Conservation (phyloP, 2,329 filamentous ascomycete genomes). For the Aspergillus quadricinctus region DNA sequence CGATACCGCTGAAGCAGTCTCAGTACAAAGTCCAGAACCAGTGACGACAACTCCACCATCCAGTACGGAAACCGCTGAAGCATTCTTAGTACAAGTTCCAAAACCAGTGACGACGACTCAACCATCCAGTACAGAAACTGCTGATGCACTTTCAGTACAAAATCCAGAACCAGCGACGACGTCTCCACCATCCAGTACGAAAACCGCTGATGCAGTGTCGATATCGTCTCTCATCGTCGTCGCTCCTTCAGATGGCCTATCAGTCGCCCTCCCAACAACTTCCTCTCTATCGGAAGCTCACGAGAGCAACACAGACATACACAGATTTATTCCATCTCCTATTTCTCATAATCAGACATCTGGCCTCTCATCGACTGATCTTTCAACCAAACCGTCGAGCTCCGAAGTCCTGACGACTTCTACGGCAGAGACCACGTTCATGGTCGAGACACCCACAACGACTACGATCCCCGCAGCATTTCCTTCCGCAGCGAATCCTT, state of each 20-base stretch:
- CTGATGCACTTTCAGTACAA: not conserved
- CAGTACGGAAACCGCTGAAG: too few species aligned
- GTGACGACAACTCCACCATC: conserved; percentile 2
- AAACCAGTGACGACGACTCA: conserved; percentile 4
- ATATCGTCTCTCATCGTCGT: not conserved
- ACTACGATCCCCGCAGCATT: not conserved
- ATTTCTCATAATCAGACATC: not conserved
- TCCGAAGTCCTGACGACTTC: not conserved
- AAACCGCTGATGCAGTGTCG: not conserved
- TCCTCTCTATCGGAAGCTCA: not conserved
- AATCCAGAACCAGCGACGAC: conserved; percentile 1
- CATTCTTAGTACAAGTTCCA: not conserved
- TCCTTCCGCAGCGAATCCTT: conserved; percentile 3
- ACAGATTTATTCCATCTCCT: conserved; percentile 1
- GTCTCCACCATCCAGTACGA: conserved; percentile 1
- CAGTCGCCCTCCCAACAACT: not conserved
- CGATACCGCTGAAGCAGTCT: not conserved
- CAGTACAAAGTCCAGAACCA: not conserved
- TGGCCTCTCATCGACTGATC: not conserved
- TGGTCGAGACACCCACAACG: not conserved
- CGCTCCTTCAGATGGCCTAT: not conserved
- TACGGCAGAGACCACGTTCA: not conserved
- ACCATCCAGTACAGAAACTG: not conserved
- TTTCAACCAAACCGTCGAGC: not conserved
- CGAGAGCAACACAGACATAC: not conserved